phyloP scores from a whole-genome alignment of 176 grass and related monocot species.

The Puccinellia tenuiflora region DNA sequence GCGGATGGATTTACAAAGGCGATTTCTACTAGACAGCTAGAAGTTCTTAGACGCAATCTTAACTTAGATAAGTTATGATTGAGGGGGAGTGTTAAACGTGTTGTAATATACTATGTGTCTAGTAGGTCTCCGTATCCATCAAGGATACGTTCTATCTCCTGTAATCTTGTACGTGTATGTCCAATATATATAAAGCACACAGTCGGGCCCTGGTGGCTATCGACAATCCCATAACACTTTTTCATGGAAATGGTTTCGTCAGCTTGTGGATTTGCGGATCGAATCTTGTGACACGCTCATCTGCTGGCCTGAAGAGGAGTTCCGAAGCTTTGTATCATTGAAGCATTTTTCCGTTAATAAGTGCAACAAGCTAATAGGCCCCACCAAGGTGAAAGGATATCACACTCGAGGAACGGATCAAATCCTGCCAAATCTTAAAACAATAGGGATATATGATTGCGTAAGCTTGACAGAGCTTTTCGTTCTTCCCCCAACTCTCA shows the following conservation, averaged over 20 bases:
- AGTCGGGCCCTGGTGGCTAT: too few relatives aligned
- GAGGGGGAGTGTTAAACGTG: too few relatives aligned
- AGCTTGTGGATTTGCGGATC: background rate
- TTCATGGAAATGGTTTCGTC: background rate
- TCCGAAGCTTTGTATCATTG: background rate
- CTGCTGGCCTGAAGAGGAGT: constrained; percentile 11
- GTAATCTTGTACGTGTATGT: too few relatives aligned
- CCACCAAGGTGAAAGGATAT: background rate
- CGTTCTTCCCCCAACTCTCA: background rate
- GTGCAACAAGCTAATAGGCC: background rate
- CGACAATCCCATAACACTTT: too few relatives aligned
- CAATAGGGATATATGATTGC: rapidly evolving
- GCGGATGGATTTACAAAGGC: too few relatives aligned
- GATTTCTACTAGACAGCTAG: too few relatives aligned
- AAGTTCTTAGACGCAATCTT: too few relatives aligned
- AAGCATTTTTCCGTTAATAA: rapidly evolving
- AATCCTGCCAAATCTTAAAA: background rate
- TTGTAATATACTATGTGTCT: too few relatives aligned
- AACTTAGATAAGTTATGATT: too few relatives aligned
- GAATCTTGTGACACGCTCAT: background rate
- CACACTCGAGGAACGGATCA: background rate
- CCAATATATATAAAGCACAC: too few relatives aligned
- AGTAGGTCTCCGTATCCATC: too few relatives aligned
- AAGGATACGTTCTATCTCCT: too few relatives aligned
- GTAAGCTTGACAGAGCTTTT: background rate